Evolutionary conservation across 2,329 filamentous ascomycete species (phyloP), one percentile per base, ranked within the genome.

Genomic region (Exophiala dermatitidis): DNA sequence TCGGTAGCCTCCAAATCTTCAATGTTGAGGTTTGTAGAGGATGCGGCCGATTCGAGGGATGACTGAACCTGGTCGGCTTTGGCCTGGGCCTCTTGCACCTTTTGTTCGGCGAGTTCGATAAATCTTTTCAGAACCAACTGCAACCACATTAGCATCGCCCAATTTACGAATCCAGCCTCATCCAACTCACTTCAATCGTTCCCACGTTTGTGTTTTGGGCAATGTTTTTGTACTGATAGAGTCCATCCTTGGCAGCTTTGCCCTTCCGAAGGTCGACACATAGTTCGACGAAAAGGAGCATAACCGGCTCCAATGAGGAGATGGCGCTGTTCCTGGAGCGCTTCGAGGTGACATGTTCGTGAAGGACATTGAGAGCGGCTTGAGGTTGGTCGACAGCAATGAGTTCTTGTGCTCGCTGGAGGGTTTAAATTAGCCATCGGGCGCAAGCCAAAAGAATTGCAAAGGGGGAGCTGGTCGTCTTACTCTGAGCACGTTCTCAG

Each of bases 221-320:
- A 64, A 96, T 97, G 73, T 98, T 98, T 81, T 98, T 98, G 82
- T 98, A 98, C 73, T 96, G 93, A 73, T 97, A 98, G 46, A 98
- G 81, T 58, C 93, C 93, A 76, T 98, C 93, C 80, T 98, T 98
- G 72, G 91, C 93, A 57, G 93, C 81, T 75, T 98, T 98, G 66
- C 93, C 93, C 77, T 97, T 98, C 76, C 93, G 90, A 67, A 96
- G 84, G 68, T 97, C 91, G 67, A 98, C 93, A 63, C 88, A 95
- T 56, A 97, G 82, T 74, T 97, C 90, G 67, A 98, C 91, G 69
- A 98, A 85, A 63, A 96, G 85, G 73, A 97, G 80, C 90, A 98
- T 97, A 63, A 98, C 91, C 62, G 93, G 93, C 83, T 98, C 93
- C 68, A 98, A 77, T 50, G 90, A 94, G 62, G 86, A 82, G 78